Evolutionary conservation across 305 asterid species (phyloP).

Genomic region (Solanum hybrid): DNA sequence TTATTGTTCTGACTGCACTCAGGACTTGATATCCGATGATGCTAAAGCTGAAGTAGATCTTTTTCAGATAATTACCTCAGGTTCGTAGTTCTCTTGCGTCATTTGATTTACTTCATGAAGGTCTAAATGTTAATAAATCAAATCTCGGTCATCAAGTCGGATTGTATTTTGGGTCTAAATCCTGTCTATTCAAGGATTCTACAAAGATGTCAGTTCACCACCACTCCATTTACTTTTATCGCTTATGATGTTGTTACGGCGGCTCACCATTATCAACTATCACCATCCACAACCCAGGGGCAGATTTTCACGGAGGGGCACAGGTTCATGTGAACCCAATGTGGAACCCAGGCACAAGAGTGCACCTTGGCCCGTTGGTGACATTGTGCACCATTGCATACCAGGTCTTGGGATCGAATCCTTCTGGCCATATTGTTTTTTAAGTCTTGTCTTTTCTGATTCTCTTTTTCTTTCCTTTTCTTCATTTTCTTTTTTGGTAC

Average conservation of each 20-base stretch:
- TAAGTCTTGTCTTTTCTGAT: background rate
- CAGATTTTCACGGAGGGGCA: background rate
- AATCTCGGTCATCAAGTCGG: background rate
- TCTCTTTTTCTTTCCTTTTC: background rate
- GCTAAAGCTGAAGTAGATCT: slow-evolving; percentile 49
- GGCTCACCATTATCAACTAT: background rate
- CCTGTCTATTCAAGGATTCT: background rate
- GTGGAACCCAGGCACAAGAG: background rate
- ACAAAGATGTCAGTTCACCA: background rate
- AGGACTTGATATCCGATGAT: slow-evolving; percentile 34
- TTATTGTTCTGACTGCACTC: slow-evolving; percentile 1
- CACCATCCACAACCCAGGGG: background rate
- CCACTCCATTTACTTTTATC: background rate
- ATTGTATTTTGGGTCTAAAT: background rate
- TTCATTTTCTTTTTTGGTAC: background rate
- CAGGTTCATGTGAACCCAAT: background rate
- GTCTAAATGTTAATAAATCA: background rate
- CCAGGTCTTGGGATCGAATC: background rate
- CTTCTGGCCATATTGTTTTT: background rate
- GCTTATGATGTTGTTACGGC: background rate
- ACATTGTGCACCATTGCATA: background rate
- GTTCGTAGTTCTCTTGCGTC: slow-evolving; percentile 15
- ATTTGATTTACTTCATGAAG: background rate
- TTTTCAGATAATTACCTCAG: slow-evolving; percentile 45
- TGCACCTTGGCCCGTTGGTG: background rate